Percentiles rank a stretch among this genome's conserved stretches.
Evolutionary conservation across 306 rosid species (phyloP).

Genomic region (Mucuna pruriens): DNA sequence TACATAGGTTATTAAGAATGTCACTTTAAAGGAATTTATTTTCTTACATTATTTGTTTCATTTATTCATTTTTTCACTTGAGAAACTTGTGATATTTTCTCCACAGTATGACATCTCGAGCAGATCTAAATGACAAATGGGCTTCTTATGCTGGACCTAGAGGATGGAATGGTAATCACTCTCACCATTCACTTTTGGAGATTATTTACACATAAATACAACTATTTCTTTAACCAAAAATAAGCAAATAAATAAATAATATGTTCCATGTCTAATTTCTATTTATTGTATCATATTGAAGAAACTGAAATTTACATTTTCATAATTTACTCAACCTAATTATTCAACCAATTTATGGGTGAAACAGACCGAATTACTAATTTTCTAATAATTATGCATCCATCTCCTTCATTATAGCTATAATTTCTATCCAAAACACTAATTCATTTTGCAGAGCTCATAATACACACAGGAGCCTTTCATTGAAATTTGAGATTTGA

Average conservation of each 20-base stretch:
- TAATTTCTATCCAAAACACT: no score
- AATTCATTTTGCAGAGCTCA: no score
- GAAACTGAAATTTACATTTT: constrained; percentile 6
- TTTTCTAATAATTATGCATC: no score
- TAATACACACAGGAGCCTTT: no score
- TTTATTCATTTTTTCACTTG: constrained; percentile 23
- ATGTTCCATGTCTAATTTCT: background rate
- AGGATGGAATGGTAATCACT: constrained; percentile 77
- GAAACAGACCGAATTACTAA: no score
- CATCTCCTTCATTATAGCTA: no score
- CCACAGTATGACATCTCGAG: constrained; percentile 55
- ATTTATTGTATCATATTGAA: background rate
- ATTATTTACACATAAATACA: background rate
- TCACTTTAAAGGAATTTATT: constrained; percentile 3
- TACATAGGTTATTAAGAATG: no score
- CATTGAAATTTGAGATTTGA: no score
- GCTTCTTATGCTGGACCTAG: constrained; percentile 84
- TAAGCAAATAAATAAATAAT: background rate
- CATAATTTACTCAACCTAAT: no score
- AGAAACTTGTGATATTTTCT: constrained; percentile 3
- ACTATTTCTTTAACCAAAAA: background rate
- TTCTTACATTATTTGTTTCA: constrained; percentile 1
- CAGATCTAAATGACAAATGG: constrained; percentile 77
- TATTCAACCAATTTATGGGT: no score
- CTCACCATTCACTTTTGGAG: background rate